phyloP scores from a whole-genome alignment of 176 grass and related monocot genomes.

The Paspalum notatum region DNA sequence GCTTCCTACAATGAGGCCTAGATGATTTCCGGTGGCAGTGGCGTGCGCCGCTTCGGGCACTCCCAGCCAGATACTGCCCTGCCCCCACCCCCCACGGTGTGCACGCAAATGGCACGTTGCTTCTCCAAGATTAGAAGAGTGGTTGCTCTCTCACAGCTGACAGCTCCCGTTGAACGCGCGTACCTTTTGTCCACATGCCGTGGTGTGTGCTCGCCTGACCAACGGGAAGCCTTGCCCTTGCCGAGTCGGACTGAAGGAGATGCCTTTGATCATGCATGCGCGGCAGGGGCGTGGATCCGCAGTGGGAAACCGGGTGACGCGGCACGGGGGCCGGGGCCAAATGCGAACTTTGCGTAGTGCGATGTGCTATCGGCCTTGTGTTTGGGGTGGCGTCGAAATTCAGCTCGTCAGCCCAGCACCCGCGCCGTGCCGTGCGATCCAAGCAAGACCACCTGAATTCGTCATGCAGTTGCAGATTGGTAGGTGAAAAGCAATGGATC shows the following conservation, averaged over 20 bases:
- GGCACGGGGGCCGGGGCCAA: neutral
- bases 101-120: neutral
- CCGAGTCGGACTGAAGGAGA: neutral
- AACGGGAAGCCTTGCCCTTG: neutral
- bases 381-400: neutral
- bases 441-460: constrained; percentile 5
- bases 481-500: no score
- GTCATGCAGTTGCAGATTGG: no score
- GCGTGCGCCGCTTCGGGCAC: neutral
- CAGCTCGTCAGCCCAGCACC: neutral
- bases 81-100: neutral
- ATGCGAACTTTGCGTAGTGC: neutral
- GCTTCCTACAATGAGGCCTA: no score
- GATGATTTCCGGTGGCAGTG: no score
- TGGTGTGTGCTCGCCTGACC: neutral
- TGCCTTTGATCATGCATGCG: neutral
- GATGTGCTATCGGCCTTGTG: neutral
- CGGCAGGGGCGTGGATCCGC: neutral
- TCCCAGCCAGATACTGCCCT: neutral
- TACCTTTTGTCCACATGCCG: neutral
- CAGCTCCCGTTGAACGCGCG: neutral
- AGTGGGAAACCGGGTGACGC: neutral
- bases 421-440: neutral
- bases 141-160: neutral
- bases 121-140: neutral